Evolutionary conservation across 176 grass and related monocot genomes (phyloP).

Genomic region (Triticum urartu): DNA sequence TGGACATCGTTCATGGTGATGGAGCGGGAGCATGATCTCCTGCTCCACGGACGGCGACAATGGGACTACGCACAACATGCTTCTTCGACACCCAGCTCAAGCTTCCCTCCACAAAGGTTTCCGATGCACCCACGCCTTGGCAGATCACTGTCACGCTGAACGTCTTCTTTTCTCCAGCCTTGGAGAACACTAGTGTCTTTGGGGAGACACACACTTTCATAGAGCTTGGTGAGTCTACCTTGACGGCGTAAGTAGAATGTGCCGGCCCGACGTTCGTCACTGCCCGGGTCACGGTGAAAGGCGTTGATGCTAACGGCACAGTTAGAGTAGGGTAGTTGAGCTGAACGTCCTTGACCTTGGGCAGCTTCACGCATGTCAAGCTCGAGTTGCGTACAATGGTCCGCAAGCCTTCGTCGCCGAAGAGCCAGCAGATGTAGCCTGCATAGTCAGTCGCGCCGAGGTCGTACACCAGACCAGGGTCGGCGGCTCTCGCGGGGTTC

Average conservation of each 20-base stretch:
- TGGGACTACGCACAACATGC: neutral
- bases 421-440: conserved; percentile 34
- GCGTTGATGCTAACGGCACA: too few relatives aligned
- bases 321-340: conserved; percentile 49
- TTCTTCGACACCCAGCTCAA: neutral
- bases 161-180: conserved; percentile 4
- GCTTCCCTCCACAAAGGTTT: neutral
- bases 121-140: neutral
- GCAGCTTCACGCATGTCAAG: conserved; percentile 21
- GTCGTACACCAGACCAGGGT: conserved; percentile 54
- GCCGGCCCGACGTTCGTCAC: conserved; percentile 32
- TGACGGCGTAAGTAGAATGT: neutral
- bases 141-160: conserved; percentile 29
- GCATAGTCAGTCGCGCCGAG: conserved; percentile 13
- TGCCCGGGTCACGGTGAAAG: conserved; percentile 20
- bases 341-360: neutral
- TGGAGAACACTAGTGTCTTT: conserved; percentile 11
- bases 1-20: neutral
- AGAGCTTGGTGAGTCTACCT: neutral
- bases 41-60: neutral
- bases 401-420: neutral
- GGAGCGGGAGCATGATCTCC: neutral
- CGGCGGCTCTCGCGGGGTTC: conserved; percentile 4
- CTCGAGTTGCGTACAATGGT: neutral
- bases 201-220: conserved; percentile 14